Evolutionary conservation across 805 yeast species (phyloP).

Genomic region (Saccharomycopsis malanga): DNA sequence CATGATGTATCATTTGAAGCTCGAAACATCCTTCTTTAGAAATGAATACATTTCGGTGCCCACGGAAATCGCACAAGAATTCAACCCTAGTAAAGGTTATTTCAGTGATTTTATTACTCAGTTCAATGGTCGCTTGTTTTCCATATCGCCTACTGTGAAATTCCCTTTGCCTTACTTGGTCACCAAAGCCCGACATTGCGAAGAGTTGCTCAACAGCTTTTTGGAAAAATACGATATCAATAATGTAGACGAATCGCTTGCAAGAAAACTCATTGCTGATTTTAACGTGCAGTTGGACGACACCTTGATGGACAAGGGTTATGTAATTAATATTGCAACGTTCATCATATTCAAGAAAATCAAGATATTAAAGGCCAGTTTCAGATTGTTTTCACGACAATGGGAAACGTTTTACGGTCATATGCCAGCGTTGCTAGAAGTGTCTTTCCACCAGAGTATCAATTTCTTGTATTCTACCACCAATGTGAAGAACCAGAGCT

Average conservation of each 20-base stretch:
- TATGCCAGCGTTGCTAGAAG: constrained; percentile 54
- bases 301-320: constrained; percentile 1
- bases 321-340: constrained; percentile 1
- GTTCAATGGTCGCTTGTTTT: constrained; percentile 49
- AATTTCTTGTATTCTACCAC: constrained; percentile 76
- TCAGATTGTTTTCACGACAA: constrained; percentile 38
- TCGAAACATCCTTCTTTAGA: constrained; percentile 65
- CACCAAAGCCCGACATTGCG: constrained; percentile 43
- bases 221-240: background rate
- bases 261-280: constrained; percentile 2
- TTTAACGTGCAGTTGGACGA: constrained; percentile 4
- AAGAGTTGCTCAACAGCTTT: constrained; percentile 1
- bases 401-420: constrained; percentile 60
- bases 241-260: constrained; percentile 1
- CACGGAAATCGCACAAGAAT: constrained; percentile 2
- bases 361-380: constrained; percentile 27
- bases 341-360: constrained; percentile 17
- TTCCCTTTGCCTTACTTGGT: constrained; percentile 65
- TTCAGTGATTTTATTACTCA: constrained; percentile 34
- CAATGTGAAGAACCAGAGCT: constrained; percentile 76
- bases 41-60: constrained; percentile 21
- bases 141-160: constrained; percentile 79
- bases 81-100: constrained; percentile 25
- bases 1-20: constrained; percentile 66
- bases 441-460: constrained; percentile 70